These are phyloP conservation scores for Clarireedia homoeocarpa DNA, from an alignment of 2,329 filamentous ascomycete genomes.

Conservation along the genomic window DNA sequence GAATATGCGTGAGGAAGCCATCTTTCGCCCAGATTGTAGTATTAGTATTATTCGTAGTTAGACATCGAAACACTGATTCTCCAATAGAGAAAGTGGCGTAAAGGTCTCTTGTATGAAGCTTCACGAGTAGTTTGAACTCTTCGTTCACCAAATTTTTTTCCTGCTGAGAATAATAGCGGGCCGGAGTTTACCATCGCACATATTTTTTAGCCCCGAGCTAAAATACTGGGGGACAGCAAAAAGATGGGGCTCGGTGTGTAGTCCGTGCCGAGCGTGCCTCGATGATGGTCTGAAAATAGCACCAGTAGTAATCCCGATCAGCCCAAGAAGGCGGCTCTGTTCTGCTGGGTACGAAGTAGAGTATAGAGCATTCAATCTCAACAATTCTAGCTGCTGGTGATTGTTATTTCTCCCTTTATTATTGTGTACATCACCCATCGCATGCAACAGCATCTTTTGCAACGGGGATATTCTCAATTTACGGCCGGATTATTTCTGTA, in stretches of 20 bases:
- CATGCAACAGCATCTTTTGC: too few species aligned
- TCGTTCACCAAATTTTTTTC: background rate
- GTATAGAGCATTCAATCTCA: too few species aligned
- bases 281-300: background rate
- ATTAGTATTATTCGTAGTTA: background rate
- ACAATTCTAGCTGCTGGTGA: too few species aligned
- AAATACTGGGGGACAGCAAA: background rate
- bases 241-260: background rate
- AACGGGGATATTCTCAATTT: too few species aligned
- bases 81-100: background rate
- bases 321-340: too few species aligned
- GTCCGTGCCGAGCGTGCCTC: slow-evolving; percentile 3
- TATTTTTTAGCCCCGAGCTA: slow-evolving; percentile 8
- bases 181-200: background rate
- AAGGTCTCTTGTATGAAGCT: background rate
- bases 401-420: too few species aligned
- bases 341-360: too few species aligned
- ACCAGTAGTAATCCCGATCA: too few species aligned
- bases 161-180: background rate
- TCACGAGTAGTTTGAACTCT: background rate
- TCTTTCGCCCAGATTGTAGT: slow-evolving; percentile 1
- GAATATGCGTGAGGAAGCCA: slow-evolving; percentile 58
- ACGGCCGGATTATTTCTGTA: too few species aligned
- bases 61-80: background rate
- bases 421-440: too few species aligned